A percentile compares a stretch with the other conserved stretches of the same genome.
These are phyloP conservation scores for Pulveroboletus sp. DNA, from an alignment of 768 basidiomycete genomes.

Conservation along the genomic window DNA sequence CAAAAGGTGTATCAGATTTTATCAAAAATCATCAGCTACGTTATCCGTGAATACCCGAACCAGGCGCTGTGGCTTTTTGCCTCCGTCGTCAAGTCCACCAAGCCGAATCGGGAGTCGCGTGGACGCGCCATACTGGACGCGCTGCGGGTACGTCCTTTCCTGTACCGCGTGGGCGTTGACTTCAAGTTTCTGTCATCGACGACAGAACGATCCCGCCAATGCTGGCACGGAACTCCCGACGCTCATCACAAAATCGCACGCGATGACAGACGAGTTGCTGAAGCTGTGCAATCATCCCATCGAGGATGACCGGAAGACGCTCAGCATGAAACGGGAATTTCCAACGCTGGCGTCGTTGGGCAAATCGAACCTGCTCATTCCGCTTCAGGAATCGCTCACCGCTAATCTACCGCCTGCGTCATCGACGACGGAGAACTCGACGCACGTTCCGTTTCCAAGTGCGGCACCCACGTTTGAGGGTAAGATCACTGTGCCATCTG, in stretches of 20 bases:
- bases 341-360: slow-evolving; percentile 52
- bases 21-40: slow-evolving; percentile 60
- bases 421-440: slow-evolving; percentile 41
- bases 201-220: slow-evolving; percentile 48
- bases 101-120: slow-evolving; percentile 53
- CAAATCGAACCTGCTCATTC: slow-evolving; percentile 75
- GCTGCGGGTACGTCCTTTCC: slow-evolving; percentile 46
- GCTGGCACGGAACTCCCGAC: slow-evolving; percentile 38
- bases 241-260: slow-evolving; percentile 52
- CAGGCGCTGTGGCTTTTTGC: slow-evolving; percentile 94
- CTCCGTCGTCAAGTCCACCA: slow-evolving; percentile 84
- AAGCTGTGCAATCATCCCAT: slow-evolving; percentile 59
- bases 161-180: background rate
- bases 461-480: slow-evolving; percentile 75
- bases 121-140: slow-evolving; percentile 58
- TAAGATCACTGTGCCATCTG: slow-evolving; percentile 14
- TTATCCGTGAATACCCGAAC: slow-evolving; percentile 82
- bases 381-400: slow-evolving; percentile 89
- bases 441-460: slow-evolving; percentile 78
- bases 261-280: slow-evolving; percentile 71
- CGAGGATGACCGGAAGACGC: slow-evolving; percentile 36
- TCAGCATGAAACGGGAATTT: slow-evolving; percentile 50
- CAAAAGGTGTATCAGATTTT: slow-evolving; percentile 58
- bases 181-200: background rate
- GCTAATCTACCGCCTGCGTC: slow-evolving; percentile 82